Evolutionary conservation across 2,329 filamentous ascomycete genomes (phyloP).

Genomic region (Byssoonygena ceratinophila): DNA sequence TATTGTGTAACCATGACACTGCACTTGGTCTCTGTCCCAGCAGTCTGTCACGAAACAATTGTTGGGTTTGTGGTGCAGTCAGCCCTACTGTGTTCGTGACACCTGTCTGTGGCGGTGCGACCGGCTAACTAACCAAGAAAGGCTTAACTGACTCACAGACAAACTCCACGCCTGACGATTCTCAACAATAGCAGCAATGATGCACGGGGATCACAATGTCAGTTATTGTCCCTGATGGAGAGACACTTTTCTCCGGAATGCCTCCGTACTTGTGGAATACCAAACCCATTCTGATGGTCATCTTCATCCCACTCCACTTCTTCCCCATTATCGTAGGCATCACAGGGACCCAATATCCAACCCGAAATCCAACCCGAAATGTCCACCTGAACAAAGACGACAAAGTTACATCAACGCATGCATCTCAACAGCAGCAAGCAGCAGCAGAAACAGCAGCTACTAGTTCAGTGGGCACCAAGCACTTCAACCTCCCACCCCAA

Average conservation of each 20-base stretch:
- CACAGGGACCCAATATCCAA: no score
- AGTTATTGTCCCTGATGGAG: neutral
- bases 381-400: no score
- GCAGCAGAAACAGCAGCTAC: no score
- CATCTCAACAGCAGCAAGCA: no score
- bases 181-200: neutral
- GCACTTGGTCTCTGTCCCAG: neutral
- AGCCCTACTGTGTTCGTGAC: conserved; percentile 8
- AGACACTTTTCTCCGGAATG: neutral
- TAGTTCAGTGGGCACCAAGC: no score
- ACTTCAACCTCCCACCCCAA: no score
- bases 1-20: no score
- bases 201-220: neutral
- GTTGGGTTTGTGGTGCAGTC: conserved; percentile 7
- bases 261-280: neutral
- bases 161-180: neutral
- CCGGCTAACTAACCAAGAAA: neutral
- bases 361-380: no score
- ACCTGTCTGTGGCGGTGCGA: neutral
- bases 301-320: no score
- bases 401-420: no score
- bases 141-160: neutral
- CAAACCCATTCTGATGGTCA: neutral
- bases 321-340: no score
- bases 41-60: neutral